A percentile compares a stretch with the other conserved stretches of the same genome.
These are phyloP conservation scores for Diaporthe caulivora DNA, from an alignment of 2,329 filamentous ascomycete genomes.

Conservation along the genomic window DNA sequence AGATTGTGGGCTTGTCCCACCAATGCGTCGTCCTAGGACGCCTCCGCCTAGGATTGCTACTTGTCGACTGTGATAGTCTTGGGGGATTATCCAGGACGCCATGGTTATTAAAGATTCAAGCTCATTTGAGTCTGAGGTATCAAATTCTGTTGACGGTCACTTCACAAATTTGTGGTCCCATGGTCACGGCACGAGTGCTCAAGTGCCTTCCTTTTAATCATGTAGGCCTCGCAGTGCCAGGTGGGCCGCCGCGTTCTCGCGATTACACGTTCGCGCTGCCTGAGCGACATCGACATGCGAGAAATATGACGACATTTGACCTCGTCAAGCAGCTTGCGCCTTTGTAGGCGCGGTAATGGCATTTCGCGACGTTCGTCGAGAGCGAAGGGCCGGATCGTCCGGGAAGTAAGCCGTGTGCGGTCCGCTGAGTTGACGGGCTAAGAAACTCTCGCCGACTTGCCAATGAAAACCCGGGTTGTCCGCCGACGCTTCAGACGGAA, in stretches of 20 bases:
- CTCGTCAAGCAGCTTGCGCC: not conserved
- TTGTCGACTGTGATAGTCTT: constrained; percentile 43
- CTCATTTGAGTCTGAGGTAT: no score
- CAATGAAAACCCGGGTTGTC: not conserved
- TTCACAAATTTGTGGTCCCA: not conserved
- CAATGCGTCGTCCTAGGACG: constrained; percentile 57
- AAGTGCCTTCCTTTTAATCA: not conserved
- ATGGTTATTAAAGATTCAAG: not conserved
- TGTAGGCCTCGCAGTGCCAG: not conserved
- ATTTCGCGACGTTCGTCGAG: not conserved
- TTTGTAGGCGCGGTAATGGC: no score
- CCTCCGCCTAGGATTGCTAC: constrained; percentile 56
- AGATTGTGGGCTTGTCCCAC: not conserved
- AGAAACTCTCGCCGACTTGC: not conserved
- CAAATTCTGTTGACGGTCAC: not conserved
- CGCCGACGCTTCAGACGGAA: not conserved
- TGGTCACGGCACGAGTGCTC: not conserved
- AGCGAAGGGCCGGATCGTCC: not conserved
- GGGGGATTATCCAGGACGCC: constrained; percentile 13
- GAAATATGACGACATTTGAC: not conserved
- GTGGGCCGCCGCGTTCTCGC: constrained; percentile 14
- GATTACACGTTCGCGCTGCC: not conserved
- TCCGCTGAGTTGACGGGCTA: not conserved
- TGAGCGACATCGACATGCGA: not conserved
- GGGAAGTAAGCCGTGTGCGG: not conserved